These are phyloP conservation scores for Phytophthora pseudosyringae DNA, from an alignment of 352 stramenopile species.

Conservation along the genomic window DNA sequence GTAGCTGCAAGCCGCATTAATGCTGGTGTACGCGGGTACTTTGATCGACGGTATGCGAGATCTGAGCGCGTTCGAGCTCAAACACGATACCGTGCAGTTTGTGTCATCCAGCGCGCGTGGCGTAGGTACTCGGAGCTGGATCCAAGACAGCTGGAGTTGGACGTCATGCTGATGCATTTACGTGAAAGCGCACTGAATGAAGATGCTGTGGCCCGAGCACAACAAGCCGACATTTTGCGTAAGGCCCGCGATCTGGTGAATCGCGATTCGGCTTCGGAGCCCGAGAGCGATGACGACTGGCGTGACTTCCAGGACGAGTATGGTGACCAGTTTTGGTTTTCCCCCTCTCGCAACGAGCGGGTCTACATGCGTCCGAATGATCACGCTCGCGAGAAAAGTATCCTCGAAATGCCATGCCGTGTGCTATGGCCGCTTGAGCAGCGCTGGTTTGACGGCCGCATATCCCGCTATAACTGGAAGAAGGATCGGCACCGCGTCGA, in stretches of 20 bases:
- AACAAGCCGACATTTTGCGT: conserved; percentile 59
- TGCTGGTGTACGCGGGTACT: conserved; percentile 66
- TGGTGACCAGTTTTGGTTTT: conserved; percentile 83
- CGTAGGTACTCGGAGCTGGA: conserved; percentile 50
- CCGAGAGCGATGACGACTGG: conserved; percentile 84
- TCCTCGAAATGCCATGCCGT: conserved; percentile 68
- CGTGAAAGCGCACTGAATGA: conserved; percentile 57
- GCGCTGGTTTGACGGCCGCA: conserved; percentile 70
- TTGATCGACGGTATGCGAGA: conserved; percentile 53
- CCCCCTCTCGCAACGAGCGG: conserved; percentile 65
- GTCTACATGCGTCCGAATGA: conserved; percentile 77
- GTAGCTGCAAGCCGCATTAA: conserved; percentile 72
- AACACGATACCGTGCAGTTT: conserved; percentile 46
- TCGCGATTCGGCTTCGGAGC: conserved; percentile 75
- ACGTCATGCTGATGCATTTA: conserved; percentile 60
- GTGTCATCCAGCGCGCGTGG: conserved; percentile 64
- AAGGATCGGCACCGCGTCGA: conserved; percentile 75
- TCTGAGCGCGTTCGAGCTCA: conserved; percentile 41
- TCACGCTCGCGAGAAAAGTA: conserved; percentile 48
- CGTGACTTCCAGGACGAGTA: conserved; percentile 67
- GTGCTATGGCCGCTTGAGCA: conserved; percentile 82
- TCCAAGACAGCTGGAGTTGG: conserved; percentile 47
- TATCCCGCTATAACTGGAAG: conserved; percentile 60
- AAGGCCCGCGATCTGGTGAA: conserved; percentile 55
- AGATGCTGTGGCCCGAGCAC: conserved; percentile 40